Evolutionary conservation across 2,329 filamentous ascomycete genomes (phyloP).

Genomic region (Cercospora canescens): DNA sequence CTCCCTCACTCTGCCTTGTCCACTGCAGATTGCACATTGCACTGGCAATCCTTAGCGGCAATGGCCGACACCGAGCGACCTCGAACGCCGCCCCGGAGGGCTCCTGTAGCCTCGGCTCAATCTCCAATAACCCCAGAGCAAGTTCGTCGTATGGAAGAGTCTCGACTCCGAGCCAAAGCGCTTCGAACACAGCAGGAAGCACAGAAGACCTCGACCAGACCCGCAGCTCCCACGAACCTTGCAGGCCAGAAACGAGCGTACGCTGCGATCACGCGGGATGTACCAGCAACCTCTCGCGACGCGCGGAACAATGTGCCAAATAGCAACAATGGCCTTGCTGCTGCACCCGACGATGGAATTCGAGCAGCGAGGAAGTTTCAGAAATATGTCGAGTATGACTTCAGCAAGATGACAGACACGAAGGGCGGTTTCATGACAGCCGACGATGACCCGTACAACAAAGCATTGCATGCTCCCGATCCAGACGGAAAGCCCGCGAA

Average conservation of each 20-base stretch:
- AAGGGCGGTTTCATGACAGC: conserved; percentile 92
- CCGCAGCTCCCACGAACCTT: conserved; percentile 26
- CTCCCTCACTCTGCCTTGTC: background rate
- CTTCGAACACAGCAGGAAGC: conserved; percentile 72
- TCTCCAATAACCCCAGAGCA: conserved; percentile 61
- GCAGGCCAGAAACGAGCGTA: conserved; percentile 73
- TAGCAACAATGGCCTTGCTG: conserved; percentile 33
- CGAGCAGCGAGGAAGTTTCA: conserved; percentile 83
- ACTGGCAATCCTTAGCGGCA: background rate
- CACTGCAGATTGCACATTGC: background rate
- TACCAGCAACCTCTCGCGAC: conserved; percentile 67
- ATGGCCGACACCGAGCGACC: conserved; percentile 42
- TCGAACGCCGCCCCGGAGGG: conserved; percentile 49
- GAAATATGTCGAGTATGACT: conserved; percentile 96
- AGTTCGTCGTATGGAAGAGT: conserved; percentile 71
- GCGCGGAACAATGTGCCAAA: conserved; percentile 49
- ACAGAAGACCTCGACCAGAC: conserved; percentile 40
- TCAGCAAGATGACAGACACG: conserved; percentile 96
- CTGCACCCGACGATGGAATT: conserved; percentile 55
- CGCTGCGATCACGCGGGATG: conserved; percentile 55
- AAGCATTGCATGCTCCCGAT: conserved; percentile 63
- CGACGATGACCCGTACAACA: conserved; percentile 89
- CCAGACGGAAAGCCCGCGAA: conserved; percentile 69
- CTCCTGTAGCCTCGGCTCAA: conserved; percentile 41
- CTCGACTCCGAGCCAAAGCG: conserved; percentile 84